These are phyloP conservation scores for Colletotrichum salicis DNA, from an alignment of 2,329 filamentous ascomycete genomes.

Conservation along the genomic window DNA sequence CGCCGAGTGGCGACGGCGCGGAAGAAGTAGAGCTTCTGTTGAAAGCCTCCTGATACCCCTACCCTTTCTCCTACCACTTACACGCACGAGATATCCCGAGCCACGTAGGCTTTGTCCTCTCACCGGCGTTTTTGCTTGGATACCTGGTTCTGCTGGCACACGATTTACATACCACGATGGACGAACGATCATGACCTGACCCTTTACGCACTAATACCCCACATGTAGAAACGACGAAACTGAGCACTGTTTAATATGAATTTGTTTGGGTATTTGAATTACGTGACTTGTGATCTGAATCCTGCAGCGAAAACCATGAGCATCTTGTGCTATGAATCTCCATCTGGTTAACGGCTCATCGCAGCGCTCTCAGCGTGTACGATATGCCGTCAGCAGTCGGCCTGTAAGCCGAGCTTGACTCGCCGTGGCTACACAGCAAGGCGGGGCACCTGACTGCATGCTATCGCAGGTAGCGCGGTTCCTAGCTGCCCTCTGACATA, in stretches of 20 bases:
- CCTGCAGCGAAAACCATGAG: background rate
- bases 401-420: background rate
- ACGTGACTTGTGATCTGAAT: conserved; percentile 3
- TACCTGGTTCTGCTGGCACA: background rate
- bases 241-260: conserved; percentile 4
- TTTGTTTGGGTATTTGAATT: conserved; percentile 32
- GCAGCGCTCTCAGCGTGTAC: background rate
- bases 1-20: conserved; percentile 44
- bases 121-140: conserved; percentile 16
- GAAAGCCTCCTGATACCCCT: conserved; percentile 23
- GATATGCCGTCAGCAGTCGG: conserved; percentile 6
- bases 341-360: background rate
- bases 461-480: background rate
- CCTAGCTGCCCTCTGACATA: background rate
- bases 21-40: conserved; percentile 21
- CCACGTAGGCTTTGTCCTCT: background rate
- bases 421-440: background rate
- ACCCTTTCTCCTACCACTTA: background rate
- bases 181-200: conserved; percentile 6
- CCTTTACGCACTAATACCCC: conserved; percentile 27
- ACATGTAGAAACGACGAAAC: conserved; percentile 8
- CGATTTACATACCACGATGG: conserved; percentile 9
- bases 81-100: conserved; percentile 14
- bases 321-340: background rate
- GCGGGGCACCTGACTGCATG: background rate